Base-by-base conservation (phyloP, 2,329 filamentous ascomycete genomes). In the Conoideocrella luteorostrata region DNA sequence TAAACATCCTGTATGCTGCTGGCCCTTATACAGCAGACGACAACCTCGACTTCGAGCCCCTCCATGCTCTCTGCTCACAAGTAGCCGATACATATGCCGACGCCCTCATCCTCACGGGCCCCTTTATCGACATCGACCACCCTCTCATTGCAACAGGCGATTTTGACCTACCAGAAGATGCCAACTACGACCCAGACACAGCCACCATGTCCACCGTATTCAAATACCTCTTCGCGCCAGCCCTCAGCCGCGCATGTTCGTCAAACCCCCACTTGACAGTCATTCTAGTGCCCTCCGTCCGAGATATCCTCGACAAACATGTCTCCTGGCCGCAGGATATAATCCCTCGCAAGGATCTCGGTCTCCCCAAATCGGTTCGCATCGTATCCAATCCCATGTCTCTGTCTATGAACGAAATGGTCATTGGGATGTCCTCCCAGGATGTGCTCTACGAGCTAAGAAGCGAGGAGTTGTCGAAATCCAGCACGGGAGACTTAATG, bases 21-120 rank as follows among this genome's bases (percentile, higher is more conserved):
- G 93, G 93, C 0, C 93, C 93, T 0, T 98, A 94, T 64, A 95
- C 90, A 1, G 81, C 89, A 3, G 90, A 97, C 53, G 86, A 91
- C 56, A 94, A 94, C 57, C 80, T 98, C 36, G 85, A 89, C 52
- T 98, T 90, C 59, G 86, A 94, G 56, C 86, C 91, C 7, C 70
- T 98, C 2, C 82, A 89, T 56, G 80, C 86, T 23, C 74, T 98
- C 13, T 91, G 91, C 59, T 76, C 77, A 52, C 82, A 84, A 55
- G 89, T 90, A 7, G 81, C 80, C 13, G 80, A 88, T 50, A 78
- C 75, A 18, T 82, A 79, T 50, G 86, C 84, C 10, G 93, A 98
- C 60, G 78, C 80, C 3, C 67, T 98, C 22, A 75, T 97, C 34
- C 72, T 98, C 7, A 71, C 78, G 4, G 93, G 93, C 0, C 93